Evolutionary conservation across 75 land plant genomes (phyloP), one percentile per base, ranked within the genome.

Genomic region (Pinus tabuliformis): DNA sequence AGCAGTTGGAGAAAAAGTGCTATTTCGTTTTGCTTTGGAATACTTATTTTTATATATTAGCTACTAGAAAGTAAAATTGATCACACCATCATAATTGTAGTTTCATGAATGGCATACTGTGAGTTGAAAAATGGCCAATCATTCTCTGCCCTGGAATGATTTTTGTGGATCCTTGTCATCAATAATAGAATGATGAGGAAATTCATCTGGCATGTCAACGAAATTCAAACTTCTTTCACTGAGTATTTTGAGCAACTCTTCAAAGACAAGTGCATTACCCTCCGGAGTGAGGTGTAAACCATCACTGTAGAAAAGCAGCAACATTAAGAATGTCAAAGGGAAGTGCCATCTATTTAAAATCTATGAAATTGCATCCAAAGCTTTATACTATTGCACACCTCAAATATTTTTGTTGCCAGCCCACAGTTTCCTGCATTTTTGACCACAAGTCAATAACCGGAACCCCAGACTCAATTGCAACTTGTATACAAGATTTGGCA

Each of bases 271-370:
- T 26, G 76, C 84, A 78, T 94, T 92, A 61, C 98, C 96, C 68
- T 85, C 89, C 37, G 76, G 59, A 33, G 93, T 92, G 21, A 95
- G 82, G 73, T 95, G 95, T 76, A 95, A 81, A 7, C 96, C 98
- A 84, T 95, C 98, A 76, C 98, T 95, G 86, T 30, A 58, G 58
- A 60, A 76, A 75, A 70, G 30, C 58, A 54, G 58, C 14, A 73
- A 2, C 61, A 65, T 42, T 30, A 76, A 24, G 76, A 11, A 37
- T 59, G 59, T 79, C 9, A 78, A 70, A n/a, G 74, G 12, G n/a
- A 65, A 45, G 17, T n/a, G 1, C 15, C 72, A 64, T 36, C 52
- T 56, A 24, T 52, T 1, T 58, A 39, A 33, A 33, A 6, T 16
- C 42, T 49, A 73, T 4, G 58, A 70, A 24, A 73, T 17, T n/a